These are phyloP conservation scores for Rhynchospora tenuis DNA, from an alignment of 176 grass and related monocot species.

Conservation along the genomic window DNA sequence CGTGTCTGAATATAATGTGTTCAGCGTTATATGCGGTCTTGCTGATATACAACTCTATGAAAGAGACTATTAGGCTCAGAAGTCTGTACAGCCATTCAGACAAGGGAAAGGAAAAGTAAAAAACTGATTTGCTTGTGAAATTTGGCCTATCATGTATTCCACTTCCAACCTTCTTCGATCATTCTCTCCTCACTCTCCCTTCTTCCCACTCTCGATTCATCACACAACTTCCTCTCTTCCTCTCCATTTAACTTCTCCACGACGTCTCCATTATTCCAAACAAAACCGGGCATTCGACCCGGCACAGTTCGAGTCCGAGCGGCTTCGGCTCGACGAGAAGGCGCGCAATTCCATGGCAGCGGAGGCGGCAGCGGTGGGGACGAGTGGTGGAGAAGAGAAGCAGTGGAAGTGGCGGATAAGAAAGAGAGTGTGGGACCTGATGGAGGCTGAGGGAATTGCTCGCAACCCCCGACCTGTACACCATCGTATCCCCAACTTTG, in stretches of 20 bases:
- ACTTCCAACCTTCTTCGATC: background rate
- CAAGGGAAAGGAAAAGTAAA: background rate
- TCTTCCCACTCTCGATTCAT: background rate
- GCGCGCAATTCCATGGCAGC: slow-evolving; percentile 60
- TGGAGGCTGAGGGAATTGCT: slow-evolving; percentile 64
- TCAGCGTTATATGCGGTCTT: too few relatives aligned
- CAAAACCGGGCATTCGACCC: slow-evolving; percentile 40
- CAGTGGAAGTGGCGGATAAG: slow-evolving; percentile 92
- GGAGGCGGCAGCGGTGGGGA: slow-evolving; percentile 5
- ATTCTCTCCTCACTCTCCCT: background rate
- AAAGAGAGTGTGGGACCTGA: slow-evolving; percentile 64
- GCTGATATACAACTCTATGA: too few relatives aligned
- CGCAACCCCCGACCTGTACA: slow-evolving; percentile 79
- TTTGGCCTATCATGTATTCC: background rate
- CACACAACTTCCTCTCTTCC: slow-evolving; percentile 14
- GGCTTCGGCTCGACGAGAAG: slow-evolving; percentile 62
- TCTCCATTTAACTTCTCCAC: slow-evolving; percentile 17
- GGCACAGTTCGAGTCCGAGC: slow-evolving; percentile 59
- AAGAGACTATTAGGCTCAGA: background rate
- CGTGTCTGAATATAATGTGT: too few relatives aligned
- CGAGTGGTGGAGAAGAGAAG: slow-evolving; percentile 27
- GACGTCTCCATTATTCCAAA: background rate
- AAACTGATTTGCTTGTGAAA: background rate
- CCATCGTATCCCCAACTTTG: slow-evolving; percentile 96
- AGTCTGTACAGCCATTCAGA: background rate